Evolutionary conservation across 805 yeast genomes (phyloP).

Genomic region (Clavispora vitiphila): DNA sequence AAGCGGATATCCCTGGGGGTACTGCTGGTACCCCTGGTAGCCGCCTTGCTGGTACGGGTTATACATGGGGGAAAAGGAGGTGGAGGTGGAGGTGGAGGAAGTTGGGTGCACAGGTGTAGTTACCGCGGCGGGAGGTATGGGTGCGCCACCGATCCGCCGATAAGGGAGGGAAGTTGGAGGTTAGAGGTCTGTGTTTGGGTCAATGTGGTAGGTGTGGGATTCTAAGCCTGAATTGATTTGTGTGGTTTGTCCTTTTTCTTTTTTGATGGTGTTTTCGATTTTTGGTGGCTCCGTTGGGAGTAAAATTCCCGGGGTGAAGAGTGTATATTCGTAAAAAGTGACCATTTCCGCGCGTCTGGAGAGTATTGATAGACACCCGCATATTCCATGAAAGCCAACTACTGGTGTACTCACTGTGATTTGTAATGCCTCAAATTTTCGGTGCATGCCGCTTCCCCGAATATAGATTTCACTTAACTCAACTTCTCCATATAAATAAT

Average conservation of each 20-base stretch:
- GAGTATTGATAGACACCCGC: neutral
- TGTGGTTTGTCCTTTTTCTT: too few species aligned
- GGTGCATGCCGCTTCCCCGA: too few species aligned
- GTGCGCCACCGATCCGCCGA: too few species aligned
- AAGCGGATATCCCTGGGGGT: slow-evolving; percentile 19
- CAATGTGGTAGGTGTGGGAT: neutral
- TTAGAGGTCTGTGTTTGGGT: neutral
- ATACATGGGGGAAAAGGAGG: slow-evolving; percentile 23
- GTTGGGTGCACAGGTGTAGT: neutral
- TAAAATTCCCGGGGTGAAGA: neutral
- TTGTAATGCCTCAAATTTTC: too few species aligned
- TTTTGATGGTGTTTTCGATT: neutral
- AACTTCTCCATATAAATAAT: too few species aligned
- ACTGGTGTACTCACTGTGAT: too few species aligned
- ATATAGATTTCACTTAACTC: too few species aligned
- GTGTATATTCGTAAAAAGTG: neutral
- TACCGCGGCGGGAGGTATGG: neutral
- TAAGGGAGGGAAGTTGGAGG: too few species aligned
- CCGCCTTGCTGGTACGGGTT: slow-evolving; percentile 36
- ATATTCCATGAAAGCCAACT: too few species aligned
- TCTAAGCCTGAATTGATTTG: too few species aligned
- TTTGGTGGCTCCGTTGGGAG: neutral
- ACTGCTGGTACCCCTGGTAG: slow-evolving; percentile 21
- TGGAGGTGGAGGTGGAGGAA: neutral
- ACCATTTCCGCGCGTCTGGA: neutral